Base-by-base conservation (phyloP, 1,284 basidiomycete species). In the Anthracocystis panici-leucophaei region DNA sequence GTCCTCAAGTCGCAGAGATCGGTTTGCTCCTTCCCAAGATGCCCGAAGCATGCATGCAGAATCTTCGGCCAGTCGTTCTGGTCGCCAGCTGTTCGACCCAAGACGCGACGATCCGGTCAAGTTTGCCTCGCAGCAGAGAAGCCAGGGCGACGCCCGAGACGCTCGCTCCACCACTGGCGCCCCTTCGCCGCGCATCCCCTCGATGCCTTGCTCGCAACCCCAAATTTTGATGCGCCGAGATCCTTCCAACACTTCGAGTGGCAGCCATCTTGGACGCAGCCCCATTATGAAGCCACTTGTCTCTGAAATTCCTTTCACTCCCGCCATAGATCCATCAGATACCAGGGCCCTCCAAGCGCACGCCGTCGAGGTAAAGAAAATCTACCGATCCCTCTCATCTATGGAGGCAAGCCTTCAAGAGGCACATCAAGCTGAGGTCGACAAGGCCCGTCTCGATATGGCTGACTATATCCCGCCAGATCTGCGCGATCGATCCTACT, bases 101-200 rank as follows among this genome's bases (percentile, higher is more conserved):
- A 88, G 91, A 51, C 91, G 91, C 83, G 91, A 95, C 83, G 92
- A 95, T 83, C 92, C 93, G 0, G 90, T 94, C 46, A 89, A 65
- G 29, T 81, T 81, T 48, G 76, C 76, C 0, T 65, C 72, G 4
- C 58, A 69, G 54, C 62, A 67, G 31, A 68, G 77, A 50, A 57
- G 44, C 20, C 62, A 72, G 21, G 54, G 50, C 35, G 73, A 75
- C n/a, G 45, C 40, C 18, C 65, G 50, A 35, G 73, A 75, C 16
- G 50, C 40, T 21, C 65, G 62, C 12, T 35, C 75, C 10, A 27
- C 27, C 18, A 42, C 63, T 20, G 50, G 54, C 9, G 62, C 40
- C 8, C 40, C 71, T 42, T 59, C 57, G 5, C 62, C 61, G 38
- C 65, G 66, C 25, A 54, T 64, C 18, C 16, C 56, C 9, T 40